Base-by-base conservation (phyloP, 805 yeast species). In the Teunomyces tritomae region DNA sequence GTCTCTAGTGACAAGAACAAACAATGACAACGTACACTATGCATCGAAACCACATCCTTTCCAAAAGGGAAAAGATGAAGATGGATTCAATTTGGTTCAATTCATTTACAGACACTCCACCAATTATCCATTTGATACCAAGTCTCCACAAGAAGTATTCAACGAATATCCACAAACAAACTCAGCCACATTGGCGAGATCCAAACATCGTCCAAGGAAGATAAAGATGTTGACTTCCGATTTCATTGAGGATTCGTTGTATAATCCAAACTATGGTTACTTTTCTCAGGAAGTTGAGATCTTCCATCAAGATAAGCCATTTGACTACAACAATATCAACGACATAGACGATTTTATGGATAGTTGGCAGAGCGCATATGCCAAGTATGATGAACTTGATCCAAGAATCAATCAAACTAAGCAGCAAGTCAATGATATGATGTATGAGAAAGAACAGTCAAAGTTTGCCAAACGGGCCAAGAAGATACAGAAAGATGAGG, bases 191-290 rank as follows among this genome's bases (percentile, higher is more conserved):
- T 49, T 74, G 44, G 56, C 71, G 1, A 57, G 56, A 55, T 57
- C 43, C 56, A 67, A 56, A 54, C 62, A 59, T 42, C 67, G 91
- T 28, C 96, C 96, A 0, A 68, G 55, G 28, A 73, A 77, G 26
- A 78, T 82, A 5, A 84, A 85, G 61, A 84, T 89, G 91, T 68
- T 84, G n/a, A 67, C 84, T 0, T 70, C 87, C 8, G 96, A 87
- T 57, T 89, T 86, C 65, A 89, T 89, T 48, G 95, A 88, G 57
- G 95, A 89, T 62, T 84, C 92, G 14, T 67, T 89, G 56, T 89
- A 89, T 61, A 87, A 89, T 64, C 89, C 92, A 0, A 59, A 76
- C 53, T 89, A 89, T 61, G 96, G 96, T 1, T 89, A 89, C 63
- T 89, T 89, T 57, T 76, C 89, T 1, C 78, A 82, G 54, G 86